Base-by-base conservation (phyloP, 1,139 yeast genomes). In the Blastobotrys proliferans region DNA sequence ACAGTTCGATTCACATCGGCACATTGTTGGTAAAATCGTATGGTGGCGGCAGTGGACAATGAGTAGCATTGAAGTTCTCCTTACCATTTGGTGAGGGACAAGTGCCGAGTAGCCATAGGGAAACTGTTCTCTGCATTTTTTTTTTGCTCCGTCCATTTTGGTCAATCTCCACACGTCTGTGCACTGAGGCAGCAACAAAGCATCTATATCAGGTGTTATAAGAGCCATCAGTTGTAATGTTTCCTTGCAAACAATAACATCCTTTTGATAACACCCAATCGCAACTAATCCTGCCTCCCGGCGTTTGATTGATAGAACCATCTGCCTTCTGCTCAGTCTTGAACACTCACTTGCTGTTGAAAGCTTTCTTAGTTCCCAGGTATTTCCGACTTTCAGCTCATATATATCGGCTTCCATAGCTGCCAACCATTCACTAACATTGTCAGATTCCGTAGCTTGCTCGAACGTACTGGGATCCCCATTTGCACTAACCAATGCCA, bases 181-280 rank as follows among this genome's bases (percentile, higher is more conserved):
- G 26, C 14, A 45, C 42, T 3, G 58, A 45, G 4, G 47, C 5
- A 4, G 57, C 54, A 9, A 57, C 26, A 10, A 54, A 31, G n/a
- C n/a, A 6, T 48, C 10, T 11, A 53, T 27, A n/a, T 53, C 51
- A 10, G 50, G 38, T 13, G 51, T 55, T 25, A 26, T 38, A 3
- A 51, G 35, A 11, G 55, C 46, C 14, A 56, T 60, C 3, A 60
- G 59, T 13, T 59, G 50, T 43, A 52, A 58, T 4, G 55, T 50
- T 19, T 56, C 57, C 2, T 41, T 22, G 38, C 55, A 58, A 35
- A 57, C 60, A 29, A 54, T 46, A 18, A 59, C 58, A n/a, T 39
- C 46, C 6, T 27, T 30, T 38, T 56, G 62, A 1, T 44, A 39
- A 38, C 40, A 48, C 2, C 60, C 62, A 19, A 45, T 47, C 25